Evolutionary conservation across 306 rosid species (phyloP), one percentile per base, ranked within the genome.

Genomic region (Sphenostylis stenocarpa): DNA sequence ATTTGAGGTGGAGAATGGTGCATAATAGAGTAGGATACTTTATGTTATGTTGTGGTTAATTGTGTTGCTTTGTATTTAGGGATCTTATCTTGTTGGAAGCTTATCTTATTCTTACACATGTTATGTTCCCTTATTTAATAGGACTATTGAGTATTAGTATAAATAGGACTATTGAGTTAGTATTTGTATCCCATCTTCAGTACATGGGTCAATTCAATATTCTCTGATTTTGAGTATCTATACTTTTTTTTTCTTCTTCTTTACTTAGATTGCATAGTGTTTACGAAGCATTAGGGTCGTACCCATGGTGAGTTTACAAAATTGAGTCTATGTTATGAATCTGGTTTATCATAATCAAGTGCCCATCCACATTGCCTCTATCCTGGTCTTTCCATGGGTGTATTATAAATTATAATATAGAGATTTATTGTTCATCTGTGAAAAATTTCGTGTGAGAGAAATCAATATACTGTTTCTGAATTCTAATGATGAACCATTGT

Each of bases 1-100:
- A 43, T 26, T 66, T 26, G 66, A 43, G 62, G 62, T 39, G 16
- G 68, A 20, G 41, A 56, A 77, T 55, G 68, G 15, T 45, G 24
- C 23, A 47, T 47, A 4, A 28, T 26, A 49, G 15, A 20, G n/a
- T 23, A 7, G 57, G 48, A 64, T 53, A 7, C 6, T 63, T 76
- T 68, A 19, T 64, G 67, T 39, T 57, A 14, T 51, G 57, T 66
- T 76, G 52, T 24, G 72, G 55, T 49, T 75, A 20, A 64, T 21
- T 36, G 24, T 41, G 36, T 77, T 66, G 7, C 33, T 24, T 52
- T 64, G 49, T 36, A 62, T 39, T 57, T 47, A 47, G 38, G 11
- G 38, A 61, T 41, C 43, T 28, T 43, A 43, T 62, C 69, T 73
- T 7, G 26, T 57, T 60, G 4, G 78, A 67, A 74, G 31, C 60